Percentiles rank a stretch among this genome's conserved stretches.
Conservation (phyloP, 2,329 filamentous ascomycete genomes). For the Xylaria sp. region DNA sequence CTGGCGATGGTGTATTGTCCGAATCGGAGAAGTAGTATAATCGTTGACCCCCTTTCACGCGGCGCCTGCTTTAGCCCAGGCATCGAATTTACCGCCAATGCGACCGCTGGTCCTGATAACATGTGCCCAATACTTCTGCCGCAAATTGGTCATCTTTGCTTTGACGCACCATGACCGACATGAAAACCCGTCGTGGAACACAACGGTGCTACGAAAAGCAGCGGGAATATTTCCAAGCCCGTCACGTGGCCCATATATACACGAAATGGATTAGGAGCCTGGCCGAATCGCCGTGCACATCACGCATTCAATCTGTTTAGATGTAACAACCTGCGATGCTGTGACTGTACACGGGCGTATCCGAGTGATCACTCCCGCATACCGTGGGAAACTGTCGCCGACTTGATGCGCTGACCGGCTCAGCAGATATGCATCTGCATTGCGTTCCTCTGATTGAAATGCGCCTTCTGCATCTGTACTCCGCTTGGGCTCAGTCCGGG, state of each 20-base stretch:
- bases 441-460: constrained; percentile 19
- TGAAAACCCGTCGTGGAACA: neutral
- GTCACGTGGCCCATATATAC: neutral
- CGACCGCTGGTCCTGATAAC: constrained; percentile 10
- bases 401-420: neutral
- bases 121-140: neutral
- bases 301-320: constrained; percentile 1
- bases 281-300: neutral
- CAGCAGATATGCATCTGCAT: constrained; percentile 15
- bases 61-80: neutral
- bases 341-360: neutral
- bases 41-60: constrained; percentile 1
- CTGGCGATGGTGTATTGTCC: constrained; percentile 8
- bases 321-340: neutral
- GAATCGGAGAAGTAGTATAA: constrained; percentile 13
- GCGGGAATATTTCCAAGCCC: neutral
- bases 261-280: neutral
- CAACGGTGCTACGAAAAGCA: neutral
- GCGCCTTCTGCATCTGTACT: constrained; percentile 22
- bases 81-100: constrained; percentile 11
- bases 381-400: neutral
- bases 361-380: neutral
- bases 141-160: neutral
- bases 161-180: constrained; percentile 1
- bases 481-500: constrained; percentile 25